These are phyloP conservation scores for Mortierella sp. DNA, from an alignment of 371 early-diverging fungal genomes.

Conservation along the genomic window DNA sequence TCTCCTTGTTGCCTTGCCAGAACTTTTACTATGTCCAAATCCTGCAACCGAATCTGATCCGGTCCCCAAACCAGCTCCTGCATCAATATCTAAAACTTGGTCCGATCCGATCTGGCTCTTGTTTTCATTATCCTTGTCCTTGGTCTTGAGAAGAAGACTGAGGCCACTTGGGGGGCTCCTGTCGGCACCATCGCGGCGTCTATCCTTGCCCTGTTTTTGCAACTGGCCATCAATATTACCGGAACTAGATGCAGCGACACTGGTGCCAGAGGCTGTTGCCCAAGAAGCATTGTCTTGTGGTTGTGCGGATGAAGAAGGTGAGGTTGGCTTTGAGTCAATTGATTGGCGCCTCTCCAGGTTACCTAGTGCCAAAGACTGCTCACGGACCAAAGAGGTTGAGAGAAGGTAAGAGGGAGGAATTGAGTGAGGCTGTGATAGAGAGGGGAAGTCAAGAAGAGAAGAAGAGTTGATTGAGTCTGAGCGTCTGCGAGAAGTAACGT, in stretches of 20 bases:
- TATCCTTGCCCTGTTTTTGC: conserved; percentile 15
- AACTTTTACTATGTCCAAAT: conserved; percentile 1
- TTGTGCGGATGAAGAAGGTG: conserved; percentile 7
- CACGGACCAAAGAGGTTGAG: conserved; percentile 60
- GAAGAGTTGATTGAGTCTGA: conserved; percentile 37
- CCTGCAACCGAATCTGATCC: conserved; percentile 11
- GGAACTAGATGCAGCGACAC: neutral
- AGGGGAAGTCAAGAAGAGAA: conserved; percentile 19
- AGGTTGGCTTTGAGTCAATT: conserved; percentile 29
- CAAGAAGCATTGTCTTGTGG: conserved; percentile 16
- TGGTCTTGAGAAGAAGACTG: conserved; percentile 45
- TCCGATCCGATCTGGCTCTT: conserved; percentile 6
- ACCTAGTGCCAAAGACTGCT: conserved; percentile 68
- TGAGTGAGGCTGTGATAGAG: conserved; percentile 38
- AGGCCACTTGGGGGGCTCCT: conserved; percentile 45
- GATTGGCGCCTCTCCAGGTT: conserved; percentile 47
- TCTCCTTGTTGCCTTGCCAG: neutral
- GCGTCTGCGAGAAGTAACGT: conserved; percentile 18
- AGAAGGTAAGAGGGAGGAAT: conserved; percentile 21
- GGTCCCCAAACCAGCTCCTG: neutral
- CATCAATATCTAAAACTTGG: neutral
- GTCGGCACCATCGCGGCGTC: conserved; percentile 13
- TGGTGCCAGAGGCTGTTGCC: conserved; percentile 10
- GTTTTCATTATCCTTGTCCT: conserved; percentile 11
- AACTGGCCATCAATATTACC: neutral